Conservation (phyloP, 495 filamentous ascomycete genomes). For the Cercophora sp. region DNA sequence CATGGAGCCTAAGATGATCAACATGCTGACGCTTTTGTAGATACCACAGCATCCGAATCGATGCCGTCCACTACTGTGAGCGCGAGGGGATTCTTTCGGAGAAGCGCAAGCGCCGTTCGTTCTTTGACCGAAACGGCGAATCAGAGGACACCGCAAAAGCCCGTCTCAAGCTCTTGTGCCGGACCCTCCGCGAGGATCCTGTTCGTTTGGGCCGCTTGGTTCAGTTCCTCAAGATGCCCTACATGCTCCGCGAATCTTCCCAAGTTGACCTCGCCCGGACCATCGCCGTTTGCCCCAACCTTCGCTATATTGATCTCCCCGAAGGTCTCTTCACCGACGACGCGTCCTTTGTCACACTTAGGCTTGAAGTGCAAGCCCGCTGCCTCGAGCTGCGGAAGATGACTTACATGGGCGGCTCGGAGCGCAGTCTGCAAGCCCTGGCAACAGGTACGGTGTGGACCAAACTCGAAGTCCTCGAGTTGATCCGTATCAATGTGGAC, state of each 20-base stretch:
- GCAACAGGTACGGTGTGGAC: constrained; percentile 64
- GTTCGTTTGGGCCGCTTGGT: constrained; percentile 61
- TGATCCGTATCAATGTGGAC: constrained; percentile 70
- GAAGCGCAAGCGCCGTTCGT: constrained; percentile 69
- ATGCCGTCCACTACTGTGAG: constrained; percentile 91
- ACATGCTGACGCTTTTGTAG: constrained; percentile 37
- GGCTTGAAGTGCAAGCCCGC: constrained; percentile 75
- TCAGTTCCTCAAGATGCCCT: constrained; percentile 82
- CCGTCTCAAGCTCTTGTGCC: constrained; percentile 72
- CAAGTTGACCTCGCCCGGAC: constrained; percentile 80
- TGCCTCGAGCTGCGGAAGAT: constrained; percentile 85
- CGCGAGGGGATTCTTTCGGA: constrained; percentile 75
- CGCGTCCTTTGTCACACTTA: constrained; percentile 63
- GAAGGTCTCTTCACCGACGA: constrained; percentile 83
- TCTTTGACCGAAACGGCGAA: constrained; percentile 70
- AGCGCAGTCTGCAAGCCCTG: constrained; percentile 70
- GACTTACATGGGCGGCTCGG: constrained; percentile 73
- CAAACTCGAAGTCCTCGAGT: constrained; percentile 74
- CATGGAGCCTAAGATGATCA: constrained; percentile 11
- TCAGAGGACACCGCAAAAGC: constrained; percentile 72
- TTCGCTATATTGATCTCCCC: constrained; percentile 88
- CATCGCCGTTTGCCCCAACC: constrained; percentile 76
- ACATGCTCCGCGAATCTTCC: constrained; percentile 88
- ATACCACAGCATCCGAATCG: constrained; percentile 87
- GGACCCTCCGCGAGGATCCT: constrained; percentile 71